These are phyloP conservation scores for Crepidotus variabilis DNA, from an alignment of 768 basidiomycete species.

Conservation along the genomic window DNA sequence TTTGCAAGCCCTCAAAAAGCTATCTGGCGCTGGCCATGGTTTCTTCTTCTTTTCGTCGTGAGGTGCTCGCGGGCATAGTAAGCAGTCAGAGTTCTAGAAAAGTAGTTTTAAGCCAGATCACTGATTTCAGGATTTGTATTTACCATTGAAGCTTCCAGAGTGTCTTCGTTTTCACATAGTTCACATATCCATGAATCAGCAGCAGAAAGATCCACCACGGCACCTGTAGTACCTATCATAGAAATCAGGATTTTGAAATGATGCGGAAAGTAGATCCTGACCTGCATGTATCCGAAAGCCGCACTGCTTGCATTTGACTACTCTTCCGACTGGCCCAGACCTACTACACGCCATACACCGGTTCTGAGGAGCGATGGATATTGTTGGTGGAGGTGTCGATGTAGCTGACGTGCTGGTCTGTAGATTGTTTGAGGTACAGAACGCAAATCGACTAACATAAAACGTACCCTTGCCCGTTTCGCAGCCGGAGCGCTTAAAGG, in stretches of 20 bases:
- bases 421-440: background rate
- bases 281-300: constrained; percentile 79
- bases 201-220: constrained; percentile 55
- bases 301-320: constrained; percentile 81
- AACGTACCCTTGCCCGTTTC: constrained; percentile 42
- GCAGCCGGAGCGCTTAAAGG: constrained; percentile 40
- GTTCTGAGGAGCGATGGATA: constrained; percentile 52
- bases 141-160: constrained; percentile 79
- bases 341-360: constrained; percentile 75
- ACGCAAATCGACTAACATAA: background rate
- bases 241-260: constrained; percentile 3
- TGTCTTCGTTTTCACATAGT: constrained; percentile 80
- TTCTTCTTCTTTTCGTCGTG: constrained; percentile 46
- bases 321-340: constrained; percentile 70
- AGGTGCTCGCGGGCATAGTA: constrained; percentile 70
- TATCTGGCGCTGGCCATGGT: constrained; percentile 48
- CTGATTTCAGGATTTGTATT: constrained; percentile 1
- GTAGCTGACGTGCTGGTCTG: constrained; percentile 48
- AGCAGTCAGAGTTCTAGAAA: constrained; percentile 72
- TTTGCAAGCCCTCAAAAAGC: constrained; percentile 74
- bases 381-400: constrained; percentile 63
- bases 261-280: constrained; percentile 24
- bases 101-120: constrained; percentile 3
- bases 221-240: constrained; percentile 60
- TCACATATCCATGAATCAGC: constrained; percentile 84